A percentile compares a stretch with the other conserved stretches of the same genome.
Evolutionary conservation across 495 filamentous ascomycete species (phyloP).

Genomic region (Podospora pseudocomata): DNA sequence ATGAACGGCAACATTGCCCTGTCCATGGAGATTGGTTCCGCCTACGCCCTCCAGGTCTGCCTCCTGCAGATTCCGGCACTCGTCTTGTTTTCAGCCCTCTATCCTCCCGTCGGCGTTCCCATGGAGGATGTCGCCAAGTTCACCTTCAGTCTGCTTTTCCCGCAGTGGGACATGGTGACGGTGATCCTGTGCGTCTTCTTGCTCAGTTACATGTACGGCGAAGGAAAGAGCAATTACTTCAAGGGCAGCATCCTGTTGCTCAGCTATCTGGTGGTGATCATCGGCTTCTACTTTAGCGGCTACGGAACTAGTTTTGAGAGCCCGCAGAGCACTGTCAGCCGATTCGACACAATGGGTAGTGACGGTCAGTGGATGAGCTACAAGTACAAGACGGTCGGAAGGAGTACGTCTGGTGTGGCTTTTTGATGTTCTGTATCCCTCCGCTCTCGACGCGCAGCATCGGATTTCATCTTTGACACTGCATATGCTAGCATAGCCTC

Average conservation of each 20-base stretch:
- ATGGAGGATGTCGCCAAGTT: conserved; percentile 60
- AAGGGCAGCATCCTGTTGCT: conserved; percentile 91
- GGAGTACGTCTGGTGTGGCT: conserved; percentile 35
- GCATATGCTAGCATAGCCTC: background rate
- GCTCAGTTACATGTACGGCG: conserved; percentile 94
- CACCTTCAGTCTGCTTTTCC: conserved; percentile 93
- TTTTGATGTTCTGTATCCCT: conserved; percentile 20
- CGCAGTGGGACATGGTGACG: conserved; percentile 98
- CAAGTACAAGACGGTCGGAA: conserved; percentile 50
- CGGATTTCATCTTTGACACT: background rate
- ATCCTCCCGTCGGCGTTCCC: conserved; percentile 33
- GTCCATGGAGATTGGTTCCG: conserved; percentile 98
- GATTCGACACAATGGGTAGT: conserved; percentile 64
- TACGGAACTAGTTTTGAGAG: conserved; percentile 59
- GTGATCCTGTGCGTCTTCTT: conserved; percentile 98
- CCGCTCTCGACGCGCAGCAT: background rate
- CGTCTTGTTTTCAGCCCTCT: conserved; percentile 79
- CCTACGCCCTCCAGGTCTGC: conserved; percentile 95
- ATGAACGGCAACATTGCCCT: conserved; percentile 99
- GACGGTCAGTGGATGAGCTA: conserved; percentile 50
- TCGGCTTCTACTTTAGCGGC: conserved; percentile 86
- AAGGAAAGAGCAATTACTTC: conserved; percentile 95
- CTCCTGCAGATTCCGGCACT: conserved; percentile 93
- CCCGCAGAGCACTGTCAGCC: conserved; percentile 55
- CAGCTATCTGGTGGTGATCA: conserved; percentile 86